Percentiles rank a stretch among this genome's conserved stretches.
Conservation (phyloP, 257 asterid genomes). For the Schizonepeta tenuifolia region DNA sequence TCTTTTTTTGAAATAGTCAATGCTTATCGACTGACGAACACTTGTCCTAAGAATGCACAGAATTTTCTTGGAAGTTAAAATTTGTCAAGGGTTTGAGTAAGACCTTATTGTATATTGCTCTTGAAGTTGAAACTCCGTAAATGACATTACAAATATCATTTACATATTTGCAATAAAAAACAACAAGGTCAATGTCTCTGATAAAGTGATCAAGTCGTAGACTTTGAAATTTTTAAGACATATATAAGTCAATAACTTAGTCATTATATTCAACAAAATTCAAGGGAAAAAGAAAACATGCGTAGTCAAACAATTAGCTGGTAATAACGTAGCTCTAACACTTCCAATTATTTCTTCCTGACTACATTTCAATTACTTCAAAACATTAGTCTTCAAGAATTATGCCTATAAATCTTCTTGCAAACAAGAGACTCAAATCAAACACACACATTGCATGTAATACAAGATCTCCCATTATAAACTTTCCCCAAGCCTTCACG, state of each 20-base stretch:
- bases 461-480: neutral
- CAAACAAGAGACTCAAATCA: neutral
- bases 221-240: neutral
- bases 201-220: neutral
- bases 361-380: too few species aligned
- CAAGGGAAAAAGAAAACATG: neutral
- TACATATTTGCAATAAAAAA: neutral
- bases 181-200: neutral
- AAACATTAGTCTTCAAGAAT: neutral
- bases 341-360: neutral
- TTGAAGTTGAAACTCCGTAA: neutral
- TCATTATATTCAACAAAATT: neutral
- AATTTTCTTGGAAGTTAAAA: neutral
- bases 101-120: neutral
- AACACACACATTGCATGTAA: neutral
- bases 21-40: neutral
- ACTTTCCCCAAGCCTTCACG: neutral
- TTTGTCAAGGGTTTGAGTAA: neutral
- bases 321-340: neutral
- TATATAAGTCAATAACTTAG: neutral
- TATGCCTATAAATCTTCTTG: conserved; percentile 2
- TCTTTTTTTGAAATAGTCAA: neutral
- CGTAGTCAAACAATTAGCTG: neutral
- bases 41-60: neutral
- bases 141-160: neutral